phyloP scores from a whole-genome alignment of 2,329 filamentous ascomycete species.

The Dothideomycetes sp. region DNA sequence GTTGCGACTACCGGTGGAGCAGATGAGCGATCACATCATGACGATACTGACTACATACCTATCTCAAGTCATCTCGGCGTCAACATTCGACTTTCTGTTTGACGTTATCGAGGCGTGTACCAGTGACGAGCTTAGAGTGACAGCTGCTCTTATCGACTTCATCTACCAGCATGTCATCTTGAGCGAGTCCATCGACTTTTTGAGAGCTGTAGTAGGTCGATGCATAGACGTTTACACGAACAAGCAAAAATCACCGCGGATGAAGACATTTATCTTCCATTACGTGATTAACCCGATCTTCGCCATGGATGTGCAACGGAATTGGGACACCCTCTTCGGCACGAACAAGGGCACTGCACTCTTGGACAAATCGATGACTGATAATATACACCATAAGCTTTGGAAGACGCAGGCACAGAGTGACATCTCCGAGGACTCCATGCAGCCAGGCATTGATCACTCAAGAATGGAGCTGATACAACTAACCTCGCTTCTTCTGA shows the following conservation, averaged over 20 bases:
- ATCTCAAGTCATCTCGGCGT: constrained; percentile 46
- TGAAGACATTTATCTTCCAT: constrained; percentile 85
- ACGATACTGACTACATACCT: constrained; percentile 73
- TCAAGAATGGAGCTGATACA: constrained; percentile 93
- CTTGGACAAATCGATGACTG: constrained; percentile 78
- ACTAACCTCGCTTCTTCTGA: constrained; percentile 86
- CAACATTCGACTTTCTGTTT: constrained; percentile 64
- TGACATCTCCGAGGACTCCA: constrained; percentile 71
- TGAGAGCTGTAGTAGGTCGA: constrained; percentile 68
- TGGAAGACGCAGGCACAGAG: constrained; percentile 77
- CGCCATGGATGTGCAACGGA: constrained; percentile 87
- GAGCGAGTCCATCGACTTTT: constrained; percentile 75
- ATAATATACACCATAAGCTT: constrained; percentile 81
- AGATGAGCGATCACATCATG: constrained; percentile 82
- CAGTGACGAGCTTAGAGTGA: constrained; percentile 67
- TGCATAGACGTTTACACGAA: constrained; percentile 81
- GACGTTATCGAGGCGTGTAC: constrained; percentile 75
- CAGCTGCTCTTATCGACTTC: constrained; percentile 65
- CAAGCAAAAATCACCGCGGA: constrained; percentile 69
- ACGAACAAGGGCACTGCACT: constrained; percentile 53
- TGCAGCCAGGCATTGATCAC: constrained; percentile 82
- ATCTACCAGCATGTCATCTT: constrained; percentile 79
- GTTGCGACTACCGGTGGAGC: constrained; percentile 74
- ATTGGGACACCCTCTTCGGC: constrained; percentile 50
- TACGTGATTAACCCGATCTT: constrained; percentile 93